Conservation (phyloP, 2,329 filamentous ascomycete genomes). For the Sclerotinia minor region DNA sequence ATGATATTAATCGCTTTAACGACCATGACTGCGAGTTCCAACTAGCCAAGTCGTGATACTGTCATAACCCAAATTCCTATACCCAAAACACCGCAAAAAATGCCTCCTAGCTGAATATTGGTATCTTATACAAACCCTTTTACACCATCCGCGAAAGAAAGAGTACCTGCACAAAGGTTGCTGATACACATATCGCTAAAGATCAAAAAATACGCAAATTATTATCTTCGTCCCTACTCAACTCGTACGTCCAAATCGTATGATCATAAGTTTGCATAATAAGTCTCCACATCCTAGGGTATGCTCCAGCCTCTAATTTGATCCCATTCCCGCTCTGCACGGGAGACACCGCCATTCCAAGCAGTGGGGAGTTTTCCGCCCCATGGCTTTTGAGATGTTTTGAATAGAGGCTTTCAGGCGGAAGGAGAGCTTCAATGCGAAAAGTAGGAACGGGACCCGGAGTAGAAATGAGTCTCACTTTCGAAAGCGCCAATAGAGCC, state of each 20-base stretch:
- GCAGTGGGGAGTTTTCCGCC: slow-evolving; percentile 46
- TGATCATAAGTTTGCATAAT: slow-evolving; percentile 73
- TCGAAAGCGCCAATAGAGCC: slow-evolving; percentile 61
- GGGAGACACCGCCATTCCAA: slow-evolving; percentile 68
- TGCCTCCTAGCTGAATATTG: too few relatives aligned
- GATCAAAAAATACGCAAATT: slow-evolving; percentile 35
- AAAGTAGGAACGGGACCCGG: slow-evolving; percentile 42
- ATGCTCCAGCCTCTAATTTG: slow-evolving; percentile 31
- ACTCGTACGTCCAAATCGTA: slow-evolving; percentile 68
- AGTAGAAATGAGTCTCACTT: slow-evolving; percentile 38
- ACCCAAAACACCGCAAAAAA: background rate
- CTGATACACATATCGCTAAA: background rate
- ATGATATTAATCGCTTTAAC: background rate
- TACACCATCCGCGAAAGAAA: background rate
- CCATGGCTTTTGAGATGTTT: background rate
- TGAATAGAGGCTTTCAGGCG: slow-evolving; percentile 38
- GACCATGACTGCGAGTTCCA: background rate
- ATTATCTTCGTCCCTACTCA: slow-evolving; percentile 48
- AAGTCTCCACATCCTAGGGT: slow-evolving; percentile 60
- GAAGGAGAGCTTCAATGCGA: slow-evolving; percentile 56
- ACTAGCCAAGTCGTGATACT: too few relatives aligned
- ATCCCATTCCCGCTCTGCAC: slow-evolving; percentile 50
- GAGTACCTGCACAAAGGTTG: background rate
- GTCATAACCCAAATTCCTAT: background rate
- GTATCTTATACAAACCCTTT: background rate